phyloP scores from a whole-genome alignment of 2,329 filamentous ascomycete species.

The Allantophomopsis cytisporea region DNA sequence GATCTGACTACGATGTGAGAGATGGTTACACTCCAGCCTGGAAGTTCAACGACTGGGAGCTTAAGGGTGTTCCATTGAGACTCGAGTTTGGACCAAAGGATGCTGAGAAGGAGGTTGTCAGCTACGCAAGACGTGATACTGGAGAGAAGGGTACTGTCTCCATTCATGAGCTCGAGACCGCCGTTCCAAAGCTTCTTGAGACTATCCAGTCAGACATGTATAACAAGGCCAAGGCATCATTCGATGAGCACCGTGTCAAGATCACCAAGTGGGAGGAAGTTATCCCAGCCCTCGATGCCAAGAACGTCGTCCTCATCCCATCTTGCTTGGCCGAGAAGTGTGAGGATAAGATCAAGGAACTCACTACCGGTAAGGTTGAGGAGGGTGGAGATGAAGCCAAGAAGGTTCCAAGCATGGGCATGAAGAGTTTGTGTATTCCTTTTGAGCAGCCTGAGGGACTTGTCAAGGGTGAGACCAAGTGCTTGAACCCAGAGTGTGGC shows the following conservation, averaged over 20 bases:
- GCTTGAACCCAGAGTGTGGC: conserved; percentile 77
- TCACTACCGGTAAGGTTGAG: conserved; percentile 65
- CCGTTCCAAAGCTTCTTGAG: conserved; percentile 71
- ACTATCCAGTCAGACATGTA: conserved; percentile 80
- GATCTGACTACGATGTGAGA: conserved; percentile 69
- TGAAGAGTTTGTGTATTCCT: conserved; percentile 65
- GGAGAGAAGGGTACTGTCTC: conserved; percentile 71
- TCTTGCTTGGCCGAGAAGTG: conserved; percentile 73
- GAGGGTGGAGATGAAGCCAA: conserved; percentile 23
- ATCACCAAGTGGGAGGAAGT: conserved; percentile 87
- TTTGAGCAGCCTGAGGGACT: conserved; percentile 79
- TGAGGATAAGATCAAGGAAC: conserved; percentile 89
- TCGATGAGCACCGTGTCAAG: conserved; percentile 66
- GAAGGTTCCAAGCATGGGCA: conserved; percentile 61
- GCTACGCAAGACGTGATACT: conserved; percentile 76
- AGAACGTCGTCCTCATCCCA: conserved; percentile 87
- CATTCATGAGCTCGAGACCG: conserved; percentile 57
- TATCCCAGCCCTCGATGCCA: conserved; percentile 74
- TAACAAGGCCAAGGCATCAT: conserved; percentile 59
- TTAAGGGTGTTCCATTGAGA: conserved; percentile 87
- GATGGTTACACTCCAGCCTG: conserved; percentile 88
- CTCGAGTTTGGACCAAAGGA: conserved; percentile 96
- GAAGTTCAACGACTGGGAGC: conserved; percentile 99
- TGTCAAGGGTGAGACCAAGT: conserved; percentile 73
- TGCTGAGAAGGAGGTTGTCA: conserved; percentile 71